Base-by-base conservation (phyloP, 495 filamentous ascomycete species). In the Xylaria palmicola region DNA sequence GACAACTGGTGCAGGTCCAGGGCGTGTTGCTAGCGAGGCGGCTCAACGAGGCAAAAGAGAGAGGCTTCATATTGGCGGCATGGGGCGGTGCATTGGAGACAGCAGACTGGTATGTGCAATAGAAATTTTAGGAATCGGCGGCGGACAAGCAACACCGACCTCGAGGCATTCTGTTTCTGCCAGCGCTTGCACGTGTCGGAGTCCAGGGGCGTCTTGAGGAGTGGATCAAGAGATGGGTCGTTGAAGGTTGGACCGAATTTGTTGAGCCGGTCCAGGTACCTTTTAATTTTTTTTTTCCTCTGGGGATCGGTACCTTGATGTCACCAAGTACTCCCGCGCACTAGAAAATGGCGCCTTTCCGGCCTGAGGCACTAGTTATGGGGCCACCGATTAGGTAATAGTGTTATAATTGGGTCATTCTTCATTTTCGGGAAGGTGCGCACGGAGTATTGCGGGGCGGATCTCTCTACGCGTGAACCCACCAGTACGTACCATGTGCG, bases 1-100 rank as follows among this genome's bases (percentile, higher is more conserved):
- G 78, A 62, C 78, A 81, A 41, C 65, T 74, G 52, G 73, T 65
- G 56, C 78, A 81, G 10, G 75, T 79, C 78, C 71, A 74, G 24
- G 69, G 62, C 34, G 58, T 61, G 45, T 65, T 68, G 60, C 64
- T 65, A 54, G 67, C 69, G 54, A 71, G 52, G 20, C 67, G 67
- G 44, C 59, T 64, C 45, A 72, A 58, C 52, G 64, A 63, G 29
- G 65, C 63, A 62, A 70, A 56, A 13, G 71, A 68, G 39, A 68
- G 56, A 52, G 63, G 56, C 64, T 74, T 74, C 71, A 74, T 74
- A 54, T 39, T 71, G 62, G 53, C 51, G 57, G 19, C 30, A 24
- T 29, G 44, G 36, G 44, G 27, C 24, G n/a, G 48, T 36, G 39
- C 54, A 61, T 65, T 53, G 44, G 22, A 29, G 34, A 7, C 22